Base-by-base conservation (phyloP, 2,329 filamentous ascomycete species). In the Bipolaris gigantea region DNA sequence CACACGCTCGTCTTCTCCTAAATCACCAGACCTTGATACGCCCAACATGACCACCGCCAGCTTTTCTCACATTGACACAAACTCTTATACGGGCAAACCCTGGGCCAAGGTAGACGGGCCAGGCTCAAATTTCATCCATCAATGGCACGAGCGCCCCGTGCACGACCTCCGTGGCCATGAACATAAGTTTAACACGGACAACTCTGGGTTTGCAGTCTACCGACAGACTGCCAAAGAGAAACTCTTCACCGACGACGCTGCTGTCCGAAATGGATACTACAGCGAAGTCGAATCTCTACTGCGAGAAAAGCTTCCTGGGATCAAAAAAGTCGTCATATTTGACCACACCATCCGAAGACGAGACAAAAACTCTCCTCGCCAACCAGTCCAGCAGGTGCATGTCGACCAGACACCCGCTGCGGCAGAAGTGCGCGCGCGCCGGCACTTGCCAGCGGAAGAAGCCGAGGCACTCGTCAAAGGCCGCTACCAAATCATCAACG, bases 351-450 rank as follows among this genome's bases (percentile, higher is more conserved):
- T 90, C 61, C 81, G 87, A 2, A 76, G 82, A 6, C 76, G 81
- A 18, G 72, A 77, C 1, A 80, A 82, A n/a, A 70, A 75, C 1
- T 77, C 85, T 0, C 79, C 85, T 0, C 80, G 87, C 5, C 82
- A 84, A 58, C 88, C 88, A 0, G 86, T 90, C 0, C 84, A 88
- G 69, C 83, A 85, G 61, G 85, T 89, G 0, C 88, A 90, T 57
- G 85, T 90, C 13, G 88, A 90, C 65, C 88, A 90, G 73, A 89
- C 87, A 0, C 83, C 86, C 0, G 72, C 65, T 0, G 87, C 88
- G 0, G 85, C 85, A 0, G 83, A 80, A 55, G 79, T 73, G 1
- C 81, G 88, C 11, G 86, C 89, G 13, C 78, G 83, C 1, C 77
- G 85, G 1, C 87, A 90, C 62, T 60, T 88, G 0, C 76, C 81